Evolutionary conservation across 305 asterid species (phyloP).

Genomic region (Striga hermonthica): DNA sequence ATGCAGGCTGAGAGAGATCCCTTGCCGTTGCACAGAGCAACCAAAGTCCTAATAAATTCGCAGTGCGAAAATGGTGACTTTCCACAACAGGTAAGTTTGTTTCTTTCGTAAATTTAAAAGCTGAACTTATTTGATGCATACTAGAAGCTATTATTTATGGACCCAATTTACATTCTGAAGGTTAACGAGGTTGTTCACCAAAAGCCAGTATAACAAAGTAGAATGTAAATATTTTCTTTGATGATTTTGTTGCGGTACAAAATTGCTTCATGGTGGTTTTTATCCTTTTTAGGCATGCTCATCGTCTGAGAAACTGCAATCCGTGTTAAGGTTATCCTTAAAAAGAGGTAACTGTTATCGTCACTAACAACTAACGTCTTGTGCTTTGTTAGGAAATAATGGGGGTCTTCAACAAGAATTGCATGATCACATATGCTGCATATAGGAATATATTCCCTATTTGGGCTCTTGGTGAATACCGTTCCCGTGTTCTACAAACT

Average conservation of each 20-base stretch:
- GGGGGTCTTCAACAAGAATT: conserved; percentile 60
- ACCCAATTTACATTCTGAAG: no score
- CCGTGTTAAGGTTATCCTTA: background rate
- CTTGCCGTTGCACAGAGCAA: conserved; percentile 74
- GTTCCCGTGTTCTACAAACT: conserved; percentile 36
- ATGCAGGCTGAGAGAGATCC: conserved; percentile 80
- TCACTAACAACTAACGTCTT: conserved; percentile 1
- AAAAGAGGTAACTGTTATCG: background rate
- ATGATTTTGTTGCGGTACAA: background rate
- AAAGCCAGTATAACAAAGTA: no score
- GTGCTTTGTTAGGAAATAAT: conserved; percentile 46
- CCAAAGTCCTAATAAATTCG: conserved; percentile 70
- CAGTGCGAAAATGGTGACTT: conserved; percentile 85
- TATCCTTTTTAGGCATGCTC: background rate
- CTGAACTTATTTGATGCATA: background rate
- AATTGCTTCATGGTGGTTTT: background rate
- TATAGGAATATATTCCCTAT: conserved; percentile 57
- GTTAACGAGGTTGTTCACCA: no score
- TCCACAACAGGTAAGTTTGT: conserved; percentile 67
- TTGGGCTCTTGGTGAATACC: conserved; percentile 65
- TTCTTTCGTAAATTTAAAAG: conserved; percentile 6
- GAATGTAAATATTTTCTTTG: background rate
- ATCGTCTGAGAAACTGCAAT: background rate
- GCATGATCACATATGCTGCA: conserved; percentile 61
- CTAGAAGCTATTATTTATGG: no score